Evolutionary conservation across 805 yeast genomes (phyloP), one percentile per base, ranked within the genome.

Genomic region (Teunomyces stri): DNA sequence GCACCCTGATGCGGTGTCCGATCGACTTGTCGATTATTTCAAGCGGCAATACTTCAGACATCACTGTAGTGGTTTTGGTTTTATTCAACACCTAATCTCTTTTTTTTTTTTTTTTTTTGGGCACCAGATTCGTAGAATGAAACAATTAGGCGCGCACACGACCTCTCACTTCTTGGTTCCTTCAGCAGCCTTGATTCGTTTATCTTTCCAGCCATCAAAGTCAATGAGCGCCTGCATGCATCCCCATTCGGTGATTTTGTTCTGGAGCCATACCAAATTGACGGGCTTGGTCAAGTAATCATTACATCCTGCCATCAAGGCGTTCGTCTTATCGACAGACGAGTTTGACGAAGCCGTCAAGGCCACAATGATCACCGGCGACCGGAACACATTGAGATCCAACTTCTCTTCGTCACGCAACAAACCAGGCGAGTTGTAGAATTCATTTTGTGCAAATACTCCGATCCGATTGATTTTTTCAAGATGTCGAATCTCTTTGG

Each of bases 281-380:
- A 94, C 98, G 0, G 99, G 99, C 56, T 94, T 94, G 7, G 97
- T 94, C 55, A 94, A 69, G 69, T 86, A 94, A 66, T 94, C 99
- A 60, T 94, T 94, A 68, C 99, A 94, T 41, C 99, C 99, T 2
- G 98, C 97, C 25, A 95, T 87, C 46, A 94, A 73, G 0, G 99
- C 99, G 58, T 89, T 88, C 51, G 89, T 84, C 62, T 87, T 84
- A 67, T 91, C 98, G 27, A 84, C 84, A 11, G 85, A 81, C 25
- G 94, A 80, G 47, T 72, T 70, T 13, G 94, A 87, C 6, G 94
- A 84, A 0, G 99, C 99, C 1, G 99, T 94, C 44, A 94, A 71
- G 0, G 99, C 99, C 16, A 94, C 99, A 44, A 94, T 92, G 47
- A 94, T 94, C n/a, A 95, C 96, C 0, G 99, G 99, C 0, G 96